These are phyloP conservation scores for Solanum etuberosum DNA, from an alignment of 257 asterid genomes.

Conservation along the genomic window DNA sequence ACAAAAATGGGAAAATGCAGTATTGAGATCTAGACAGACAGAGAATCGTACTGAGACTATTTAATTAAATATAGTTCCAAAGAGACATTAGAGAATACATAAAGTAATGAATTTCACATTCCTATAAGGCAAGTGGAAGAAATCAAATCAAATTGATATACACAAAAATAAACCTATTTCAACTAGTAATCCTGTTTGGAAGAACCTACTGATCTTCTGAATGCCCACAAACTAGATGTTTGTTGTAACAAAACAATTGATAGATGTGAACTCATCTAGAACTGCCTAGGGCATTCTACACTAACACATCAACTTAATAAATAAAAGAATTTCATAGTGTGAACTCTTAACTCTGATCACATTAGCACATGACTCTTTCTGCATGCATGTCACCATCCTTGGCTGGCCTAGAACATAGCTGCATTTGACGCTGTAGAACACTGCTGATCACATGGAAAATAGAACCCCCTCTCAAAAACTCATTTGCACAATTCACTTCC, in stretches of 20 bases:
- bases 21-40: not conserved
- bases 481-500: not conserved
- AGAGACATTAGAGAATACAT: not conserved
- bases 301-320: not conserved
- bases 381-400: not conserved
- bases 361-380: not conserved
- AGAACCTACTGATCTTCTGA: not conserved
- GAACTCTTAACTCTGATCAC: not conserved
- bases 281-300: not conserved
- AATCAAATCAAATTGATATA: not conserved
- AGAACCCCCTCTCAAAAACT: not conserved
- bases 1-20: not conserved
- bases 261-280: not conserved
- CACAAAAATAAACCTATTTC: not conserved
- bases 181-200: not conserved
- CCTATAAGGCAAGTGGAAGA: not conserved
- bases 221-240: not conserved
- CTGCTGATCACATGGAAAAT: not conserved
- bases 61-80: not conserved
- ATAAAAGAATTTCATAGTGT: not conserved
- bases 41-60: not conserved
- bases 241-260: not conserved
- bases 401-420: not conserved
- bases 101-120: not conserved
- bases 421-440: not conserved